These are phyloP conservation scores for Ascobolus immersus DNA, from an alignment of 495 filamentous ascomycete species.

Conservation along the genomic window DNA sequence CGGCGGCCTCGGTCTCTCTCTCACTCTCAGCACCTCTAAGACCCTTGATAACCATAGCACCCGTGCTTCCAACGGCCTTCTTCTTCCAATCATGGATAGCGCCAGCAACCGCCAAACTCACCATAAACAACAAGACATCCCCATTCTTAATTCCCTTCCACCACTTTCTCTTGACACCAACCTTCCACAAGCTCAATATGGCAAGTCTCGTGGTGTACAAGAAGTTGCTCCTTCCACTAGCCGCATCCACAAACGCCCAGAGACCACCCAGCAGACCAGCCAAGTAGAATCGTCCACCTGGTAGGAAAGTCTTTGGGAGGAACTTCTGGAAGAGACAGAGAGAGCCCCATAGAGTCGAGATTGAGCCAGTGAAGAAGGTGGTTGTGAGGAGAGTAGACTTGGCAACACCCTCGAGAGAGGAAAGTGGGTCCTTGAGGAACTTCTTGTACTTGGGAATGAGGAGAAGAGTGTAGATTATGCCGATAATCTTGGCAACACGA, in stretches of 20 bases:
- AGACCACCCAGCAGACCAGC: conserved; percentile 64
- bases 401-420: conserved; percentile 36
- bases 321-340: conserved; percentile 65
- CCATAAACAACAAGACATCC: conserved; percentile 58
- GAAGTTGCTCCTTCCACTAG: conserved; percentile 35
- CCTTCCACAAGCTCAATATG: conserved; percentile 68
- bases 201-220: conserved; percentile 47
- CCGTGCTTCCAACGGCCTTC: too few species aligned
- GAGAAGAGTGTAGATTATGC: conserved; percentile 40
- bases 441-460: conserved; percentile 35
- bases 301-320: conserved; percentile 47
- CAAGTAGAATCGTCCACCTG: conserved; percentile 63
- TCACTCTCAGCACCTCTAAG: too few species aligned
- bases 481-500: conserved; percentile 45
- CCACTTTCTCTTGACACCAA: conserved; percentile 58
- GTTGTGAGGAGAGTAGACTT: conserved; percentile 38
- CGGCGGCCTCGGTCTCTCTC: too few species aligned
- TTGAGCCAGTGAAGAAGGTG: conserved; percentile 46
- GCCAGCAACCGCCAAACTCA: conserved; percentile 35
- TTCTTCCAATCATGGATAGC: too few species aligned
- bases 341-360: conserved; percentile 62
- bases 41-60: too few species aligned
- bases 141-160: conserved; percentile 60
- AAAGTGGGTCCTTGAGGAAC: conserved; percentile 38
- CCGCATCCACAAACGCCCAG: conserved; percentile 48